Evolutionary conservation across 2,329 filamentous ascomycete genomes (phyloP).

Genomic region (Plenodomus biglobosus): DNA sequence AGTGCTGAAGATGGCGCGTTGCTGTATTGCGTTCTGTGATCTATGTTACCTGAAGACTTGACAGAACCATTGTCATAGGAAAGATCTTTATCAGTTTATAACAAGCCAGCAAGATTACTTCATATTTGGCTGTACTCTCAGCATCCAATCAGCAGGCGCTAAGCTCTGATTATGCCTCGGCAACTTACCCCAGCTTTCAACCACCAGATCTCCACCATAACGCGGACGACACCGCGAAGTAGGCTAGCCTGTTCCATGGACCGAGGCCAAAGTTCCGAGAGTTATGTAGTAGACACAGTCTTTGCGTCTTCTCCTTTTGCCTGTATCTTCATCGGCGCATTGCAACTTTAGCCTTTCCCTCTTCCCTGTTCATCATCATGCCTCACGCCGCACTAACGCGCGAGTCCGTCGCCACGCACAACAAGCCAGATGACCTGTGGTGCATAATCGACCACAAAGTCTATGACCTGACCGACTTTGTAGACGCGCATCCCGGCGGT

Average conservation of each 20-base stretch:
- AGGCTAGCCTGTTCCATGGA: conserved; percentile 16
- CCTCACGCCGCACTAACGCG: conserved; percentile 48
- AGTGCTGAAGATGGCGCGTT: no score
- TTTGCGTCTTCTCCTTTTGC: conserved; percentile 3
- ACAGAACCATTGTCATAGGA: no score
- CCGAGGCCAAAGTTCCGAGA: conserved; percentile 18
- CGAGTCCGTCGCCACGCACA: conserved; percentile 71
- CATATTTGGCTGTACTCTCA: no score
- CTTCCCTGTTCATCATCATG: conserved; percentile 22
- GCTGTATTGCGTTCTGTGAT: no score
- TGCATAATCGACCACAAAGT: conserved; percentile 84
- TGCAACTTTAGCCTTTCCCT: not conserved
- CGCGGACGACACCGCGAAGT: conserved; percentile 16
- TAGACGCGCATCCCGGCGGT: conserved; percentile 83
- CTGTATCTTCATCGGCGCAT: not conserved
- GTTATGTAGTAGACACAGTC: conserved; percentile 11
- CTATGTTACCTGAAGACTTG: no score
- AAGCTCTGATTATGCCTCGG: conserved; percentile 18
- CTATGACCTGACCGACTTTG: conserved; percentile 83
- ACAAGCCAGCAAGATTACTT: no score
- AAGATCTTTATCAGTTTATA: no score
- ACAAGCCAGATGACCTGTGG: conserved; percentile 74
- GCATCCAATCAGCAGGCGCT: not conserved
- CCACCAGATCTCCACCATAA: conserved; percentile 13
- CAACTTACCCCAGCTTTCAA: conserved; percentile 21